phyloP scores from a whole-genome alignment of 1,139 yeast genomes.

The Pichia norvegensis region DNA sequence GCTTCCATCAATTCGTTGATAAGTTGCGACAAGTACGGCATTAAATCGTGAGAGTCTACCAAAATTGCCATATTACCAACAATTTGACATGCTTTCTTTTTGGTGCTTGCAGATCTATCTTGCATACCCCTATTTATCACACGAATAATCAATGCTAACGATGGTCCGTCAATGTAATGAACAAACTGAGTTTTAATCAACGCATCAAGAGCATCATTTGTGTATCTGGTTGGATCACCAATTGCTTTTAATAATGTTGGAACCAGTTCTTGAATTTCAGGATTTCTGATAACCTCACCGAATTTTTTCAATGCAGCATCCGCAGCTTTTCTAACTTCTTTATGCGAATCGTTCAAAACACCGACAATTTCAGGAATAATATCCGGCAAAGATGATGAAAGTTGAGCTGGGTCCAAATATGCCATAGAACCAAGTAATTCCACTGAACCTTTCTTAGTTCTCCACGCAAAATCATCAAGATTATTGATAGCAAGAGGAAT shows the following conservation, averaged over 20 bases:
- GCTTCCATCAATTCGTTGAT: constrained; percentile 82
- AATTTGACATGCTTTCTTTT: constrained; percentile 93
- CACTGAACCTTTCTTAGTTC: constrained; percentile 94
- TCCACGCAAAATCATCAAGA: constrained; percentile 87
- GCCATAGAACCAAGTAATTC: constrained; percentile 97
- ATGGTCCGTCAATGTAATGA: constrained; percentile 97
- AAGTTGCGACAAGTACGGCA: constrained; percentile 72
- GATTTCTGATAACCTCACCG: constrained; percentile 95
- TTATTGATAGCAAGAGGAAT: constrained; percentile 86
- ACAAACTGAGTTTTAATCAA: constrained; percentile 87
- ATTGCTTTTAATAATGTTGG: constrained; percentile 89
- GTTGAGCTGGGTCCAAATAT: constrained; percentile 87
- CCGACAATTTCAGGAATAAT: constrained; percentile 96
- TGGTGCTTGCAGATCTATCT: constrained; percentile 85
- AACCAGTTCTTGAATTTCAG: constrained; percentile 86
- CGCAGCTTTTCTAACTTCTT: constrained; percentile 94
- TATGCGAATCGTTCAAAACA: constrained; percentile 88
- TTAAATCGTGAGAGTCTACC: constrained; percentile 78
- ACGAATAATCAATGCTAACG: constrained; percentile 88
- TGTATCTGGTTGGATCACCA: constrained; percentile 87
- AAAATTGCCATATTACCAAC: constrained; percentile 97
- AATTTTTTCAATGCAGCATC: constrained; percentile 81
- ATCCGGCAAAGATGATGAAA: constrained; percentile 78
- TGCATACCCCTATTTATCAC: constrained; percentile 93
- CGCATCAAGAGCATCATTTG: constrained; percentile 82